A percentile compares a stretch with the other conserved stretches of the same genome.
These are phyloP conservation scores for Leccinum broughii DNA, from an alignment of 768 basidiomycete genomes.

Conservation along the genomic window DNA sequence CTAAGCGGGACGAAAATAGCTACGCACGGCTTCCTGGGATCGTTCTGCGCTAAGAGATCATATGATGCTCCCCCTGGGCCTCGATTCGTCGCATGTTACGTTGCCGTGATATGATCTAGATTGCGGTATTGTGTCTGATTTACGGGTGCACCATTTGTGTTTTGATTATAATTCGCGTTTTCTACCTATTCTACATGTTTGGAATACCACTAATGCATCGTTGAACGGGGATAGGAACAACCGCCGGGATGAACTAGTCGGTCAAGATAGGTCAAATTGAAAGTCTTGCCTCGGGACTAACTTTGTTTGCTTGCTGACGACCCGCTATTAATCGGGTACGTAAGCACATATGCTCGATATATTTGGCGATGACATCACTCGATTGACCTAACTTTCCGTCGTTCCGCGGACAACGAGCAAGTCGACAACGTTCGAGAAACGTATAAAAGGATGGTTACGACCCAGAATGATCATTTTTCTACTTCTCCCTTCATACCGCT, in stretches of 20 bases:
- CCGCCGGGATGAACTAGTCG: neutral
- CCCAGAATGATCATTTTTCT: neutral
- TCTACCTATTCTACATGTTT: neutral
- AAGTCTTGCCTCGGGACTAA: neutral
- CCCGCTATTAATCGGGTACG: neutral
- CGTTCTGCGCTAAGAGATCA: constrained; percentile 45
- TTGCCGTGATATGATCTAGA: constrained; percentile 11
- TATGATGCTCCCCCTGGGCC: constrained; percentile 59
- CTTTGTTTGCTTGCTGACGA: neutral
- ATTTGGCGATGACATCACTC: constrained; percentile 5
- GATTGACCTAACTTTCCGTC: neutral
- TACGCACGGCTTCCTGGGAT: constrained; percentile 55
- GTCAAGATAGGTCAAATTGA: neutral
- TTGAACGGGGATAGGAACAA: neutral
- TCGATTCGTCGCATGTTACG: constrained; percentile 34
- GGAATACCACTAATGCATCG: neutral
- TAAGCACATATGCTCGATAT: neutral
- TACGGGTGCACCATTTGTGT: neutral
- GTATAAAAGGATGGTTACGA: neutral
- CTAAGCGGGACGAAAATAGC: constrained; percentile 38
- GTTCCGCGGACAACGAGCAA: too few species aligned
- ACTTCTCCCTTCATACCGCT: neutral
- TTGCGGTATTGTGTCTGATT: neutral
- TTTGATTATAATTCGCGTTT: neutral
- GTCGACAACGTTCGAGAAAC: neutral